phyloP scores from a whole-genome alignment of 768 basidiomycete genomes.

The Udeniomyces megalosporus region DNA sequence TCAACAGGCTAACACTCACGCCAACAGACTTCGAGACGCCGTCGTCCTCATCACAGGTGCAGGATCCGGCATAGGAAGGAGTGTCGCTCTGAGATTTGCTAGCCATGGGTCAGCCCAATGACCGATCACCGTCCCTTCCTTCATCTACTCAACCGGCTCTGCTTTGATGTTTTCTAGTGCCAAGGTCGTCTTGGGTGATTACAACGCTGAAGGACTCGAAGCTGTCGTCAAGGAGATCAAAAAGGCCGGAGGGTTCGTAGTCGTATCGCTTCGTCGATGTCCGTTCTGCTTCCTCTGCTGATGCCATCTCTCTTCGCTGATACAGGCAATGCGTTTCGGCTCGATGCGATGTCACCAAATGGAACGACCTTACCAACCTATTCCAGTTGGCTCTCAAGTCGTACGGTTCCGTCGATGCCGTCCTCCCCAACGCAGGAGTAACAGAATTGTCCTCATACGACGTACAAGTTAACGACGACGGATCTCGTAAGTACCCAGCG shows the following conservation, averaged over 20 bases:
- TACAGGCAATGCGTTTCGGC: background rate
- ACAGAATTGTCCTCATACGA: background rate
- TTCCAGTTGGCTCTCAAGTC: background rate
- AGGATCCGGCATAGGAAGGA: slow-evolving; percentile 1
- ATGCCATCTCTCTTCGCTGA: background rate
- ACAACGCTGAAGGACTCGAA: background rate
- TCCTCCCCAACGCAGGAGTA: slow-evolving; percentile 13
- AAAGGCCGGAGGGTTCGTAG: slow-evolving; percentile 1
- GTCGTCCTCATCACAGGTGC: slow-evolving; percentile 6
- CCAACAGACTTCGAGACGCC: background rate
- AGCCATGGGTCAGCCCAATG: background rate
- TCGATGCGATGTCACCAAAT: slow-evolving; percentile 3
- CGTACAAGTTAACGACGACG: background rate
- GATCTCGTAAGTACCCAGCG: background rate
- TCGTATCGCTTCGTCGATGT: too few species aligned
- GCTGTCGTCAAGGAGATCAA: background rate
- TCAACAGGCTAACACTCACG: background rate
- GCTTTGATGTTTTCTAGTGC: background rate
- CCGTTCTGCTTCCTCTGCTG: background rate
- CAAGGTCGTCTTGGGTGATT: slow-evolving; percentile 8
- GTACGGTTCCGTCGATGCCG: slow-evolving; percentile 9
- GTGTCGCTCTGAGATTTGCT: background rate
- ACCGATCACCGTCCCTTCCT: background rate
- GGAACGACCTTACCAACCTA: background rate
- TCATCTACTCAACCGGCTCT: background rate